Percentiles rank a stretch among this genome's conserved stretches.
phyloP scores from a whole-genome alignment of 192 early-diverging fungal species.

The Umbelopsis vinacea region DNA sequence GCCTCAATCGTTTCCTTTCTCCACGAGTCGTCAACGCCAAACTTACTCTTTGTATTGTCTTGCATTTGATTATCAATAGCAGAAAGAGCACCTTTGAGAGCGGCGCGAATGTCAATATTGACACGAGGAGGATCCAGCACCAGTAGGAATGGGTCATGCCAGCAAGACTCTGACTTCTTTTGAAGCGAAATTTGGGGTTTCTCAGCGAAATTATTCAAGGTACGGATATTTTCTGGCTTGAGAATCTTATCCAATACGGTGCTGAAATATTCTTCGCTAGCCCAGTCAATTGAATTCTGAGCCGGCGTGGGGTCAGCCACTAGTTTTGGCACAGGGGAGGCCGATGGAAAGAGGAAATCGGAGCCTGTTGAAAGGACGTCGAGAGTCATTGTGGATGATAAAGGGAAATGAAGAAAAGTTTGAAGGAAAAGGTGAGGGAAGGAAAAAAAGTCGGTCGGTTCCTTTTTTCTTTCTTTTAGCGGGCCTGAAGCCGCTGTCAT shows the following conservation, averaged over 20 bases:
- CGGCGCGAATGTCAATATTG: conserved; percentile 23
- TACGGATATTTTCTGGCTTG: conserved; percentile 9
- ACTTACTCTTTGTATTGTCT: conserved; percentile 15
- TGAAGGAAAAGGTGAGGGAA: neutral
- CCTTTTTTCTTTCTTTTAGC: too few relatives aligned
- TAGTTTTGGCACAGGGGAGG: conserved; percentile 12
- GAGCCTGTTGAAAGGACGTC: conserved; percentile 20
- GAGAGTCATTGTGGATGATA: neutral
- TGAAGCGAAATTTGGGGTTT: neutral
- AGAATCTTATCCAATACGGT: conserved; percentile 17
- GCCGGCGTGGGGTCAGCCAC: conserved; percentile 9
- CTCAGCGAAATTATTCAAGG: neutral
- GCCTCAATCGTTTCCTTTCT: neutral
- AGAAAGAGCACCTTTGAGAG: conserved; percentile 30
- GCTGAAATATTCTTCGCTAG: conserved; percentile 11
- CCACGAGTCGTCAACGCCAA: neutral
- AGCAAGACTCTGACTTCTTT: conserved; percentile 18
- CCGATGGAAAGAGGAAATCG: conserved; percentile 12
- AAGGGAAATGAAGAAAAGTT: neutral
- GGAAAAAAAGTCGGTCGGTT: neutral
- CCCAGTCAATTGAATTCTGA: conserved; percentile 21
- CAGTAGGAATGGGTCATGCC: conserved; percentile 19
- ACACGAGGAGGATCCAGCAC: conserved; percentile 6
- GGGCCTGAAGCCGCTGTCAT: too few relatives aligned
- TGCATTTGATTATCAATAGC: conserved; percentile 32